Conservation (phyloP, 306 rosid genomes). For the Pueraria montana region DNA sequence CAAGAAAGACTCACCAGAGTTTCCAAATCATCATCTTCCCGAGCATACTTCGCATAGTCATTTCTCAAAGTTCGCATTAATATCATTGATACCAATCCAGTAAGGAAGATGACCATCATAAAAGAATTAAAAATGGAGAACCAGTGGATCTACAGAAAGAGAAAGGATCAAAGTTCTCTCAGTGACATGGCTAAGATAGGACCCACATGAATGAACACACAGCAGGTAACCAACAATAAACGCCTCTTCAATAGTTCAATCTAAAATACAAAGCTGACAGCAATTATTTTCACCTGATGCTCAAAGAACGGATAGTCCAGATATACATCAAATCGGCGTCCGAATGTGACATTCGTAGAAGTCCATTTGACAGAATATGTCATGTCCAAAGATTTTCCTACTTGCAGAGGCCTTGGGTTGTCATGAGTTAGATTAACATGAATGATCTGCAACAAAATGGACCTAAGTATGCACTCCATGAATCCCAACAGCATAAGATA, state of each 20-base stretch:
- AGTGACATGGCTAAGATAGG: conserved; percentile 20
- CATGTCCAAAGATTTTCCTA: conserved; percentile 72
- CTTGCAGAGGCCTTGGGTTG: conserved; percentile 79
- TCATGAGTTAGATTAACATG: conserved; percentile 94
- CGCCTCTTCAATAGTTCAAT: conserved; percentile 34
- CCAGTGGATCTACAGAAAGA: conserved; percentile 91
- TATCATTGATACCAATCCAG: conserved; percentile 99
- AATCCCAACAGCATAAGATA: conserved; percentile 34
- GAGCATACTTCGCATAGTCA: conserved; percentile 99
- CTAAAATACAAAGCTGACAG: conserved; percentile 30
- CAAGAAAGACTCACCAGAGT: conserved; percentile 73
- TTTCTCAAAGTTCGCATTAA: conserved; percentile 98
- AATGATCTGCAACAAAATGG: conserved; percentile 73
- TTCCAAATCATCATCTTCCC: conserved; percentile 98
- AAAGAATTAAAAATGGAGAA: conserved; percentile 98
- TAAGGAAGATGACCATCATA: conserved; percentile 99
- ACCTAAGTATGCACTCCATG: conserved; percentile 38
- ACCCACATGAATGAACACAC: conserved; percentile 27
- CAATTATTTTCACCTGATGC: conserved; percentile 78
- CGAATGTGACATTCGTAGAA: conserved; percentile 81
- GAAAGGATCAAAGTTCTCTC: conserved; percentile 38
- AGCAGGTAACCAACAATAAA: conserved; percentile 24
- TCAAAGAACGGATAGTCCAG: conserved; percentile 98
- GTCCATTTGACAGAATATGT: conserved; percentile 93
- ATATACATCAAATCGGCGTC: conserved; percentile 94